These are phyloP conservation scores for Talaromyces sp. DNA, from an alignment of 2,329 filamentous ascomycete species.

Conservation along the genomic window DNA sequence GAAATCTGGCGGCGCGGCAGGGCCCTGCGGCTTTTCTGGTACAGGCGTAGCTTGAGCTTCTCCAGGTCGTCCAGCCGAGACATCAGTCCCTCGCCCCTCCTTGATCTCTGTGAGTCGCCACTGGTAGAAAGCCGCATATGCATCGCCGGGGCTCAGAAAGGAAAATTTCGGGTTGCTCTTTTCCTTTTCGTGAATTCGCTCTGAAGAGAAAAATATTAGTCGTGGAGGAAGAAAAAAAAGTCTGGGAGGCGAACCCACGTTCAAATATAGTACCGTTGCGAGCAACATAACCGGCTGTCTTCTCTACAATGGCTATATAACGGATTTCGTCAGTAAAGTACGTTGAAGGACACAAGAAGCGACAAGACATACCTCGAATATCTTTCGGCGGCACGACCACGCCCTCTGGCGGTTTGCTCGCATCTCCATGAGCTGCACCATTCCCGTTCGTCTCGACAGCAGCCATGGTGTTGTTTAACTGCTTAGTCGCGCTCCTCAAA, in stretches of 20 bases:
- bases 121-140: slow-evolving; percentile 81
- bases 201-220: slow-evolving; percentile 26
- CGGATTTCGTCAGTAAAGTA: slow-evolving; percentile 19
- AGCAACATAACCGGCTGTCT: slow-evolving; percentile 87
- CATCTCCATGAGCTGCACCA: slow-evolving; percentile 26
- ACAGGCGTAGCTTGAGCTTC: slow-evolving; percentile 49
- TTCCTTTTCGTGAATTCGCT: slow-evolving; percentile 80
- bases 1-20: slow-evolving; percentile 78
- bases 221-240: not conserved
- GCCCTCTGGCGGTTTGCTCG: slow-evolving; percentile 73
- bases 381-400: slow-evolving; percentile 80
- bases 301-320: slow-evolving; percentile 65
- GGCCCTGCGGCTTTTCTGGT: slow-evolving; percentile 68
- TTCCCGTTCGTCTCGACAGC: slow-evolving; percentile 34
- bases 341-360: not conserved
- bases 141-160: slow-evolving; percentile 72
- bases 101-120: slow-evolving; percentile 87
- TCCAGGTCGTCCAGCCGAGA: slow-evolving; percentile 67
- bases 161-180: slow-evolving; percentile 82
- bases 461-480: slow-evolving; percentile 27
- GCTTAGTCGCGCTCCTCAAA: not conserved
- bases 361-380: slow-evolving; percentile 55
- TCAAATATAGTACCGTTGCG: slow-evolving; percentile 59
- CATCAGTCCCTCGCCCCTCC: slow-evolving; percentile 71
- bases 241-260: slow-evolving; percentile 22